Conservation (phyloP, 2,329 filamentous ascomycete genomes). For the Pezicula radicicola region DNA sequence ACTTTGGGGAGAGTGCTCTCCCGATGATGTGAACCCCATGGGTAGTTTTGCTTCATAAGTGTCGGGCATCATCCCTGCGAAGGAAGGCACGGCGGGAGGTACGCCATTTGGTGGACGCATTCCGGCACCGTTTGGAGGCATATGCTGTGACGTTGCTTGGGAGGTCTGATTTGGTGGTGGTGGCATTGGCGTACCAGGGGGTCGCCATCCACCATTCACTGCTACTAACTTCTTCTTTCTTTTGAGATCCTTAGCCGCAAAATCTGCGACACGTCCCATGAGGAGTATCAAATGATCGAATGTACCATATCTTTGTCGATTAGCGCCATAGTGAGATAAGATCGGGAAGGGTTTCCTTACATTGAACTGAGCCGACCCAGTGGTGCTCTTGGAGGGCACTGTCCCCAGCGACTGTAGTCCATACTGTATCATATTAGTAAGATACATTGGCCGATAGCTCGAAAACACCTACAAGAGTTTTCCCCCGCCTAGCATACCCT, state of each 20-base stretch:
- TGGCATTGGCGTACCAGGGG: constrained; percentile 20
- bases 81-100: constrained; percentile 21
- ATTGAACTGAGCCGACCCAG: constrained; percentile 73
- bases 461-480: constrained; percentile 70
- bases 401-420: constrained; percentile 77
- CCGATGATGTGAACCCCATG: constrained; percentile 23
- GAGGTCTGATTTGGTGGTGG: constrained; percentile 1
- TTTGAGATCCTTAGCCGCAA: constrained; percentile 71
- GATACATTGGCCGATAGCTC: not conserved
- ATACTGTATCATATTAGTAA: constrained; percentile 33
- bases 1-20: constrained; percentile 17
- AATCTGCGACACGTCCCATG: constrained; percentile 75
- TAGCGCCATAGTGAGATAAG: constrained; percentile 11
- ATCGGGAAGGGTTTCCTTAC: constrained; percentile 38
- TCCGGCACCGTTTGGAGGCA: not conserved
- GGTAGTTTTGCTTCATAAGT: constrained; percentile 22
- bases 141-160: not conserved
- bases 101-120: not conserved
- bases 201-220: constrained; percentile 39
- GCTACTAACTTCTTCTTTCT: constrained; percentile 72
- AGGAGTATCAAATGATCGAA: constrained; percentile 85
- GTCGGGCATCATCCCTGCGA: constrained; percentile 27
- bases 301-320: constrained; percentile 68
- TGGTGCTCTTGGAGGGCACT: constrained; percentile 81
- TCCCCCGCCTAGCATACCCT: constrained; percentile 85